Evolutionary conservation across 352 stramenopile genomes (phyloP).

Genomic region (Pythium utonaiense): DNA sequence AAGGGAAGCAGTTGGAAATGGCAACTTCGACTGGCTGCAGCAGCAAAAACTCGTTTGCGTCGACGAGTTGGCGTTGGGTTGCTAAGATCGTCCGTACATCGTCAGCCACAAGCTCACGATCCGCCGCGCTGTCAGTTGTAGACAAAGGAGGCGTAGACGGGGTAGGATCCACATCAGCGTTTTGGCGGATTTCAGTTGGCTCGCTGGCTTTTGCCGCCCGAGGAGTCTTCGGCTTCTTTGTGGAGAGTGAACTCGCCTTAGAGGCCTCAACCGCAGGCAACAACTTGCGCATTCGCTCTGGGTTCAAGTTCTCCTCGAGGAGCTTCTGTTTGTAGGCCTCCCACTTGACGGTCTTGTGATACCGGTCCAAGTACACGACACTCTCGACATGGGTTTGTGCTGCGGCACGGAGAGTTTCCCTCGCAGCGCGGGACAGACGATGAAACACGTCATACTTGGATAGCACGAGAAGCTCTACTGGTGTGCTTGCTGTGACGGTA

Average conservation of each 20-base stretch:
- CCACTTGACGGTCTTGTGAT: constrained; percentile 72
- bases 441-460: constrained; percentile 84
- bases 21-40: constrained; percentile 23
- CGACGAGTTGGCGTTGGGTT: constrained; percentile 26
- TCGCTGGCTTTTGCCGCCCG: neutral
- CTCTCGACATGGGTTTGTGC: constrained; percentile 39
- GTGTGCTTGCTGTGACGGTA: constrained; percentile 59
- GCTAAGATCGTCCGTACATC: neutral
- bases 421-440: constrained; percentile 45
- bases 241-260: neutral
- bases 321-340: constrained; percentile 50
- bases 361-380: constrained; percentile 66
- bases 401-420: constrained; percentile 49
- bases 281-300: constrained; percentile 44
- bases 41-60: constrained; percentile 59
- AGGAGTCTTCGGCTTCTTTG: neutral
- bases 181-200: neutral
- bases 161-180: neutral
- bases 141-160: neutral
- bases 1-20: constrained; percentile 17
- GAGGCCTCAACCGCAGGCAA: constrained; percentile 13
- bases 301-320: constrained; percentile 41
- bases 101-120: neutral
- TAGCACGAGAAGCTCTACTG: constrained; percentile 61
- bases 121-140: neutral